Evolutionary conservation across 2,329 filamentous ascomycete genomes (phyloP), one percentile per base, ranked within the genome.

Genomic region (Neofusicoccum ribis): DNA sequence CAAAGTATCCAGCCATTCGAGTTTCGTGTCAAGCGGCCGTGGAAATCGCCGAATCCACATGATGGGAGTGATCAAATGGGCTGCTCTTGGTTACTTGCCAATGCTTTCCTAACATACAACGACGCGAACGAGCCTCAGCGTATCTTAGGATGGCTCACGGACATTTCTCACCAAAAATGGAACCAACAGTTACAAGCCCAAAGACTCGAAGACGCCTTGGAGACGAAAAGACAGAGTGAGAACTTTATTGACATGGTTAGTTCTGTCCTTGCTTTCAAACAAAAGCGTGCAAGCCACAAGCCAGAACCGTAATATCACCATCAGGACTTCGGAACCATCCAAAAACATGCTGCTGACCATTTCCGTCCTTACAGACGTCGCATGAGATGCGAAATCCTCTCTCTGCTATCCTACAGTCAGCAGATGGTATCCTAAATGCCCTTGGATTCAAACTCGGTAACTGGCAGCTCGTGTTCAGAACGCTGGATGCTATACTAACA

Each of bases 221-320:
- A 78, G 65, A 72, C 72, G 9, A 78, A 77, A 58, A 66, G 74
- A 20, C 72, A 75, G 51, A 75, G 72, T 1, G 75, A 77, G 64
- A 74, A 74, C 39, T 78, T 78, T 63, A 77, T 77, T 17, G 76
- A 77, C 66, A 76, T 76, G 73, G 63, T 65, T 15, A 37, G 50
- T 36, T 44, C 41, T 5, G 12, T 15, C 41, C 41, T 31, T 31
- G 27, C 5, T 31, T 31, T 31, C 27, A 31, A 7, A 17, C 14
- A 14, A 9, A 39, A 39, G 9, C 14, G 37, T 39, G 3, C 3
- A 39, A 11, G 3, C 37, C 9, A 39, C 11, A 6, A 12, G 6
- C 2, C 11, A 15, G 37, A 11, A 2, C 37, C 27, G 6, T 11
- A 3, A 2, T 44, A n/a, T 44, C n/a, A 4, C 8, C 6, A 8